A percentile compares a stretch with the other conserved stretches of the same genome.
These are phyloP conservation scores for Vaccinium vitisidaea DNA, from an alignment of 148 eudicot genomes.

Conservation along the genomic window DNA sequence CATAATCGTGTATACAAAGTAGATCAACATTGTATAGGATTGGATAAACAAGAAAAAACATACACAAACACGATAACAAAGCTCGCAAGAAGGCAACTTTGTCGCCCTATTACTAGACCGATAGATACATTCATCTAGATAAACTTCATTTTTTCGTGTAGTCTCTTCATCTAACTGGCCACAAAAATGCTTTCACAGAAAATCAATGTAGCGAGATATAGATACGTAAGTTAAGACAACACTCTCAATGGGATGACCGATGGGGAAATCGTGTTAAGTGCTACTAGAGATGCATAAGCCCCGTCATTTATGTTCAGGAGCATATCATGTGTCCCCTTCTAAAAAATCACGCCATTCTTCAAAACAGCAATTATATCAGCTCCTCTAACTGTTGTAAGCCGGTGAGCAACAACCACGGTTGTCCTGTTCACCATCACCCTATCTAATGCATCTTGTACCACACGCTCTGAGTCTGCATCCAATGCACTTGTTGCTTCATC, in stretches of 20 bases:
- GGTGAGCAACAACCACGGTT: constrained; percentile 77
- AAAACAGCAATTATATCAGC: constrained; percentile 72
- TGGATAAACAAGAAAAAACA: not conserved
- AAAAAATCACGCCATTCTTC: constrained; percentile 64
- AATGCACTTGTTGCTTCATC: constrained; percentile 95
- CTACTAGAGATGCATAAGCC: constrained; percentile 70
- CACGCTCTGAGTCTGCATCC: constrained; percentile 68
- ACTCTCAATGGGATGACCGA: not conserved
- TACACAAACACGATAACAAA: not conserved
- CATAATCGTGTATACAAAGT: too few species aligned
- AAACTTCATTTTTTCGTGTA: not conserved
- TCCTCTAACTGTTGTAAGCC: constrained; percentile 53
- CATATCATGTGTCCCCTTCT: constrained; percentile 71
- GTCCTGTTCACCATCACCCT: constrained; percentile 68
- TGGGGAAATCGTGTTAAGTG: constrained; percentile 44
- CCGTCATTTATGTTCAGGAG: constrained; percentile 58
- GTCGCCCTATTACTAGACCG: not conserved
- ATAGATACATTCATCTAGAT: not conserved
- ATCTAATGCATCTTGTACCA: constrained; percentile 83
- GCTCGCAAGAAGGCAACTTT: not conserved
- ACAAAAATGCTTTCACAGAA: not conserved
- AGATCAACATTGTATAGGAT: too few species aligned
- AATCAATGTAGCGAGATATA: not conserved
- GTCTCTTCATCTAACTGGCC: not conserved
- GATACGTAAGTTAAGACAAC: not conserved